Conservation (phyloP, 345 rosid genomes). For the Bruguiera sexangula region DNA sequence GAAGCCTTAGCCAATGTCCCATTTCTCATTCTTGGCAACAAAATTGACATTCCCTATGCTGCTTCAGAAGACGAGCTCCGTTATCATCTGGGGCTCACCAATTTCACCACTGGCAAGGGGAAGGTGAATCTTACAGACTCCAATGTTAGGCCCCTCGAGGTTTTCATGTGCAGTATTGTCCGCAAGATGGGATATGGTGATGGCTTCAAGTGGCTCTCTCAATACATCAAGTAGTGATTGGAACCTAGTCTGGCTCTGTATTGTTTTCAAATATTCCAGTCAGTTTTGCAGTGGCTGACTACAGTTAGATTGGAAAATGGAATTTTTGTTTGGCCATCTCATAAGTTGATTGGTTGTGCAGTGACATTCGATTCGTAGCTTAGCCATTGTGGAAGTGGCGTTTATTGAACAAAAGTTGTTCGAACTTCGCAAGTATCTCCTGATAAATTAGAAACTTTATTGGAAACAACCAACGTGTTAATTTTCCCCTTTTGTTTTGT, state of each 20-base stretch:
- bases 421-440: not conserved
- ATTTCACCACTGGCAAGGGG: slow-evolving; percentile 56
- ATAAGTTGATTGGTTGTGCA: slow-evolving; percentile 10
- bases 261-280: slow-evolving; percentile 9
- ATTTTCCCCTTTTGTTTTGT: too few relatives aligned
- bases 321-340: slow-evolving; percentile 13
- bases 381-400: slow-evolving; percentile 10
- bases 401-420: slow-evolving; percentile 8
- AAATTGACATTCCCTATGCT: slow-evolving; percentile 54
- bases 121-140: slow-evolving; percentile 42
- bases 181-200: slow-evolving; percentile 66
- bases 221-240: slow-evolving; percentile 51
- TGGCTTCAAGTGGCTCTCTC: slow-evolving; percentile 66
- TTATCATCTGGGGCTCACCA: slow-evolving; percentile 46
- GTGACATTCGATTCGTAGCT: slow-evolving; percentile 9
- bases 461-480: not conserved
- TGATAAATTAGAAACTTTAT: not conserved
- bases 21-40: slow-evolving; percentile 56
- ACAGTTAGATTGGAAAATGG: slow-evolving; percentile 20
- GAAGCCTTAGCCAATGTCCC: slow-evolving; percentile 50
- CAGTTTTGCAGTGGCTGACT: slow-evolving; percentile 7
- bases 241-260: slow-evolving; percentile 4
- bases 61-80: slow-evolving; percentile 54
- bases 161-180: slow-evolving; percentile 63
- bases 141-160: slow-evolving; percentile 49